A percentile compares a stretch with the other conserved stretches of the same genome.
These are phyloP conservation scores for Polygonum maritimum DNA, from an alignment of 148 eudicot genomes.

Conservation along the genomic window DNA sequence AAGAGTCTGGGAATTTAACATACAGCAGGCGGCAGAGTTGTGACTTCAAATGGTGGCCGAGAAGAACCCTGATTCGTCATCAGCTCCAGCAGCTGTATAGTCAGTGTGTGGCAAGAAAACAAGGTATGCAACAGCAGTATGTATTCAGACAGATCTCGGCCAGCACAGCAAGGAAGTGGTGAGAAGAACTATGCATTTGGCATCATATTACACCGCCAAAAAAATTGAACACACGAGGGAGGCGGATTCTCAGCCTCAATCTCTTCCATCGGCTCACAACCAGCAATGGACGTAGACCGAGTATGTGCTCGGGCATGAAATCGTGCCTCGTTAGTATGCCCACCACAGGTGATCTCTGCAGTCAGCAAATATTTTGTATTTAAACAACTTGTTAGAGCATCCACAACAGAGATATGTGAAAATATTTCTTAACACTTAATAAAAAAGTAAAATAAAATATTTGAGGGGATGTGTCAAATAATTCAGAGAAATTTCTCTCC, in stretches of 20 bases:
- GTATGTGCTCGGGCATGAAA: constrained; percentile 83
- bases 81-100: background rate
- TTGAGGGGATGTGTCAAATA: too few relatives aligned
- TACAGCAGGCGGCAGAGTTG: background rate
- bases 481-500: too few relatives aligned
- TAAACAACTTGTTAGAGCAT: background rate
- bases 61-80: background rate
- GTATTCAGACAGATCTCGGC: background rate
- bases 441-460: too few relatives aligned
- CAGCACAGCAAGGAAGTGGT: background rate
- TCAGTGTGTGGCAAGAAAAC: background rate
- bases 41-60: background rate
- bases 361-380: background rate
- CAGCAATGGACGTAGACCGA: constrained; percentile 54
- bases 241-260: constrained; percentile 37
- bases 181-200: background rate
- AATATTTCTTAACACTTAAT: too few relatives aligned
- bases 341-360: constrained; percentile 77
- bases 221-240: constrained; percentile 31
- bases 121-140: background rate
- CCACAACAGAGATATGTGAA: too few relatives aligned
- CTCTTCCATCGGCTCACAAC: constrained; percentile 50
- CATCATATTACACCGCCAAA: background rate
- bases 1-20: background rate
- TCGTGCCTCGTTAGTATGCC: constrained; percentile 96